A percentile compares a stretch with the other conserved stretches of the same genome.
Conservation (phyloP, 208 protist genomes). For the Wallacemonas sp. region DNA sequence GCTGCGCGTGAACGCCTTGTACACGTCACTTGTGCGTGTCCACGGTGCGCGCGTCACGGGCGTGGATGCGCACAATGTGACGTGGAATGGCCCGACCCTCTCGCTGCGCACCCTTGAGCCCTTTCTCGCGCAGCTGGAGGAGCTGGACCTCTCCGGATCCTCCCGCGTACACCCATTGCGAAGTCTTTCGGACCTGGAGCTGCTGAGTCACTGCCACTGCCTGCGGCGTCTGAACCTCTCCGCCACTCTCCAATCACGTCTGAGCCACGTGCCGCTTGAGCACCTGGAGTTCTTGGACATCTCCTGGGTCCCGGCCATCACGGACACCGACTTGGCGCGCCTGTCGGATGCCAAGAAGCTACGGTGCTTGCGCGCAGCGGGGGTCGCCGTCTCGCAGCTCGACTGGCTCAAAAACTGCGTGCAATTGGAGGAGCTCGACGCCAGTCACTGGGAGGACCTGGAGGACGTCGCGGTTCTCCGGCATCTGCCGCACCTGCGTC, state of each 20-base stretch:
- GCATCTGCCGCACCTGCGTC: neutral
- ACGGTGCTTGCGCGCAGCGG: slow-evolving; percentile 1
- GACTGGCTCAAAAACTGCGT: slow-evolving; percentile 1
- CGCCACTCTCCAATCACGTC: neutral
- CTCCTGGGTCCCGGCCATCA: neutral
- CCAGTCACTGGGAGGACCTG: neutral
- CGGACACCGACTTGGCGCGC: neutral
- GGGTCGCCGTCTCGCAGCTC: neutral
- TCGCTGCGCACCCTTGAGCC: slow-evolving; percentile 1
- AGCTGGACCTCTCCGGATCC: neutral
- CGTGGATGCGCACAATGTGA: neutral
- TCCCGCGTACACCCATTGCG: neutral
- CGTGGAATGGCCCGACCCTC: neutral
- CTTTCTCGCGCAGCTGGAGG: neutral
- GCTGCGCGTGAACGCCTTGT: neutral
- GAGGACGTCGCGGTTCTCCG: neutral
- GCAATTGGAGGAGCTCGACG: slow-evolving; percentile 4
- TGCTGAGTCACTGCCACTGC: neutral
- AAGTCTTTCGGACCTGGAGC: neutral
- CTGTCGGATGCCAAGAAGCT: neutral
- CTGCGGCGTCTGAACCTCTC: neutral
- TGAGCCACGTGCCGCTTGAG: neutral
- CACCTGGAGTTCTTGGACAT: slow-evolving; percentile 11
- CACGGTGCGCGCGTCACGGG: neutral
- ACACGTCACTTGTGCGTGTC: slow-evolving; percentile 4